A percentile compares a stretch with the other conserved stretches of the same genome.
phyloP scores from a whole-genome alignment of 345 rosid species.

The Acer negundo region DNA sequence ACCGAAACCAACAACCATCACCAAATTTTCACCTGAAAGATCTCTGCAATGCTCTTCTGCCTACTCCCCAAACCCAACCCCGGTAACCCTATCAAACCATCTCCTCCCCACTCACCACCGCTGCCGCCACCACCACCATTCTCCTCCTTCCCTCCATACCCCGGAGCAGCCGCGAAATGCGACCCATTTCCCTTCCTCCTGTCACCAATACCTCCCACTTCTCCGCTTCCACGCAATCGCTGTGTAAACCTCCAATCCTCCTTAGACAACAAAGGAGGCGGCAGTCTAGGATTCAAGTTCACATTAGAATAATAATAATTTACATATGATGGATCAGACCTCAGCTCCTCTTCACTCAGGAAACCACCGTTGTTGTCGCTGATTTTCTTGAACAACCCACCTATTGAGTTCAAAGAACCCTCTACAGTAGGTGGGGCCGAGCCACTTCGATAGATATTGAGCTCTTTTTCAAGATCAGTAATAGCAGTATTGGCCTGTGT shows the following conservation, averaged over 20 bases:
- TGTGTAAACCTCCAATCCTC: slow-evolving; percentile 85
- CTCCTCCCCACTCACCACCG: slow-evolving; percentile 76
- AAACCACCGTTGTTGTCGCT: slow-evolving; percentile 41
- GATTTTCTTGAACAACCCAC: slow-evolving; percentile 54
- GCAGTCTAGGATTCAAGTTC: slow-evolving; percentile 86
- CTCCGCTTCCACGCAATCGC: slow-evolving; percentile 45
- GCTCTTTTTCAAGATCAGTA: slow-evolving; percentile 70
- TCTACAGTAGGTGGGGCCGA: slow-evolving; percentile 96
- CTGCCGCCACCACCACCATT: slow-evolving; percentile 40
- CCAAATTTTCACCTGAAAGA: slow-evolving; percentile 68
- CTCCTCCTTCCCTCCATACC: slow-evolving; percentile 55
- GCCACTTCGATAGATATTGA: slow-evolving; percentile 75
- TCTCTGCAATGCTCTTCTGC: slow-evolving; percentile 84
- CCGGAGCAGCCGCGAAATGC: slow-evolving; percentile 72
- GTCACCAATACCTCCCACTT: slow-evolving; percentile 61
- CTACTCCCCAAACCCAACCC: slow-evolving; percentile 66
- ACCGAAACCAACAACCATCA: not conserved
- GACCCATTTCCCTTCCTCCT: slow-evolving; percentile 60
- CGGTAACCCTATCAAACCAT: slow-evolving; percentile 81
- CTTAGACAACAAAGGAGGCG: slow-evolving; percentile 81
- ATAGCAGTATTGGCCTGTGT: slow-evolving; percentile 25
- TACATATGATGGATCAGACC: slow-evolving; percentile 78
- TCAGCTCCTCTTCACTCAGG: slow-evolving; percentile 66
- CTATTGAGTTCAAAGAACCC: slow-evolving; percentile 72
- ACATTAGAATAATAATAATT: slow-evolving; percentile 74